Conservation (phyloP, 2,329 filamentous ascomycete species). For the Aspergillus sp. region DNA sequence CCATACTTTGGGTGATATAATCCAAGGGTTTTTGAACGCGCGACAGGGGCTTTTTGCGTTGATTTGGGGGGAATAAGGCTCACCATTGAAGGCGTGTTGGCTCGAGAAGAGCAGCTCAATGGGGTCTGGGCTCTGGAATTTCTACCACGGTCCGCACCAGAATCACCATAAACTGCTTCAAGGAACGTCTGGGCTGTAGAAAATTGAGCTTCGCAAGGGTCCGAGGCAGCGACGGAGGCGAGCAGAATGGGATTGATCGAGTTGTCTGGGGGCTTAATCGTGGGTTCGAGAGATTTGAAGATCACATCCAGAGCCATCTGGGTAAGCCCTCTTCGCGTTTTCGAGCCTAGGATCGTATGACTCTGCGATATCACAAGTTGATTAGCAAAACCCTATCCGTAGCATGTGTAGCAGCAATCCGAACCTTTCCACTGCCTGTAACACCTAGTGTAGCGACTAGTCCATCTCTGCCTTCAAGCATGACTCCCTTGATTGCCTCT, state of each 20-base stretch:
- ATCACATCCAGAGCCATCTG: constrained; percentile 86
- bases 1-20: constrained; percentile 2
- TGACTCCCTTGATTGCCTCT: constrained; percentile 68
- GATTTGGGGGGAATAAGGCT: constrained; percentile 19
- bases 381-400: constrained; percentile 2
- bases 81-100: constrained; percentile 39
- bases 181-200: constrained; percentile 67
- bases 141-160: constrained; percentile 47
- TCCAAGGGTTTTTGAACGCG: constrained; percentile 11
- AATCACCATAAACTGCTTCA: constrained; percentile 67
- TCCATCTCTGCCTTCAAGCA: constrained; percentile 79
- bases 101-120: constrained; percentile 44
- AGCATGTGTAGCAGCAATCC: background rate
- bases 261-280: constrained; percentile 55
- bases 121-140: constrained; percentile 62
- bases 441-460: constrained; percentile 86
- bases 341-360: constrained; percentile 89
- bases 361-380: constrained; percentile 51
- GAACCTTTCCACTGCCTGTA: constrained; percentile 93
- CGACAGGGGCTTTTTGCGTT: constrained; percentile 12
- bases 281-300: constrained; percentile 69
- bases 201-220: constrained; percentile 72
- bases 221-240: constrained; percentile 65
- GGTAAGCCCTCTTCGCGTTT: constrained; percentile 75
- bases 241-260: constrained; percentile 54